These are phyloP conservation scores for Mycocentrospora acerina DNA, from an alignment of 2,329 filamentous ascomycete genomes.

Conservation along the genomic window DNA sequence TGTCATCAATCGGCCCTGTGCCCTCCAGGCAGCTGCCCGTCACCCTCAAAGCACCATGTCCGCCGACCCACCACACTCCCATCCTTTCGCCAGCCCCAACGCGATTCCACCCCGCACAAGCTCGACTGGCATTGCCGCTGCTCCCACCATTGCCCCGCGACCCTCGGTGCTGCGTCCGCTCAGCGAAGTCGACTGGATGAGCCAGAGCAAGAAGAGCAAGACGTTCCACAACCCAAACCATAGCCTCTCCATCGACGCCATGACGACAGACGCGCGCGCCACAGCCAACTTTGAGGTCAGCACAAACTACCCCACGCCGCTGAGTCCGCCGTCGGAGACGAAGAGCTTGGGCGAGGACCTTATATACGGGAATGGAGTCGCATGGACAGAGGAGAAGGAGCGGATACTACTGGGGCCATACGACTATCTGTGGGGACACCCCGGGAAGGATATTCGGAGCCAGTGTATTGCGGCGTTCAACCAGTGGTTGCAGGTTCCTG, in stretches of 20 bases:
- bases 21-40: no score
- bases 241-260: constrained; percentile 9
- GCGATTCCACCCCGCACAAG: constrained; percentile 44
- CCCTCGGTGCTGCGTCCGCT: constrained; percentile 39
- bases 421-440: constrained; percentile 76
- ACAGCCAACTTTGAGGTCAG: constrained; percentile 10
- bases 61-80: constrained; percentile 13
- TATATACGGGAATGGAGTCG: constrained; percentile 45
- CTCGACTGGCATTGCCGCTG: constrained; percentile 36
- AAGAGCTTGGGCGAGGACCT: constrained; percentile 40
- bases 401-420: constrained; percentile 75
- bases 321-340: constrained; percentile 28
- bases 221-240: constrained; percentile 25
- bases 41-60: constrained; percentile 3
- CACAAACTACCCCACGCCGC: constrained; percentile 31
- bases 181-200: constrained; percentile 43
- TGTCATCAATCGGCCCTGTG: no score
- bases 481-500: constrained; percentile 73
- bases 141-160: constrained; percentile 24
- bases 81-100: constrained; percentile 42
- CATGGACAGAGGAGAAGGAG: constrained; percentile 75
- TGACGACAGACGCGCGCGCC: constrained; percentile 7
- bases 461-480: constrained; percentile 82
- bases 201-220: constrained; percentile 43
- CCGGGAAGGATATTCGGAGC: constrained; percentile 81